phyloP scores from a whole-genome alignment of 2,329 filamentous ascomycete species.

The Elsinoe arachidis region DNA sequence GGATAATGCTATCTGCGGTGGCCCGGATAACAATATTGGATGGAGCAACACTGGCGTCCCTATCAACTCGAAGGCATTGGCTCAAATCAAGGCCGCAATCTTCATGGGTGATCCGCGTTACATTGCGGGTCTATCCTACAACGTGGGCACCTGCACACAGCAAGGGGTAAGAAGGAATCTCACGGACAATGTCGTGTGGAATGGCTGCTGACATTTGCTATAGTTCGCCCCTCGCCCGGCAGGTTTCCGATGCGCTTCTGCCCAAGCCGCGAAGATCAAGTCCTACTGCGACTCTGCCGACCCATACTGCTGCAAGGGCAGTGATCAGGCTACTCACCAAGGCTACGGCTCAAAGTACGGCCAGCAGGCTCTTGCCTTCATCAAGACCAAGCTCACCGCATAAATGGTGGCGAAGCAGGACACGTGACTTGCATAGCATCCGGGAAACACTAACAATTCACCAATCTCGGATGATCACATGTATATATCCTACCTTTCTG shows the following conservation, averaged over 20 bases:
- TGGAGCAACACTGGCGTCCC: conserved; percentile 35
- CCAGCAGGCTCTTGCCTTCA: conserved; percentile 49
- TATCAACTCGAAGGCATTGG: conserved; percentile 17
- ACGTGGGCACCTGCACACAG: conserved; percentile 52
- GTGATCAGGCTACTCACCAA: conserved; percentile 51
- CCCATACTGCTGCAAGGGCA: conserved; percentile 59
- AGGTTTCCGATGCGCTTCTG: conserved; percentile 47
- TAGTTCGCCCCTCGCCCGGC: conserved; percentile 53
- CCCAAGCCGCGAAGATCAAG: conserved; percentile 47
- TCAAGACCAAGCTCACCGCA: conserved; percentile 42
- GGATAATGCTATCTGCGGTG: conserved; percentile 54
- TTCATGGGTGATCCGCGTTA: conserved; percentile 44
- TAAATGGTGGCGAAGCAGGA: neutral
- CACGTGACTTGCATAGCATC: neutral
- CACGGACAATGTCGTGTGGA: neutral
- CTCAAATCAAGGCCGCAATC: conserved; percentile 23
- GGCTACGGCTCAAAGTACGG: conserved; percentile 56
- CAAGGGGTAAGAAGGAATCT: conserved; percentile 44
- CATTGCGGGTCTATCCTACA: conserved; percentile 47
- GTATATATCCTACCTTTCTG: neutral
- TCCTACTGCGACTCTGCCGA: conserved; percentile 58
- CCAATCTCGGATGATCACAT: neutral
- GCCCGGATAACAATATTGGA: conserved; percentile 41
- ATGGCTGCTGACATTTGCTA: conserved; percentile 2
- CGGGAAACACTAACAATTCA: neutral